These are phyloP conservation scores for Xeromyces bisporus DNA, from an alignment of 495 filamentous ascomycete genomes.

Conservation along the genomic window DNA sequence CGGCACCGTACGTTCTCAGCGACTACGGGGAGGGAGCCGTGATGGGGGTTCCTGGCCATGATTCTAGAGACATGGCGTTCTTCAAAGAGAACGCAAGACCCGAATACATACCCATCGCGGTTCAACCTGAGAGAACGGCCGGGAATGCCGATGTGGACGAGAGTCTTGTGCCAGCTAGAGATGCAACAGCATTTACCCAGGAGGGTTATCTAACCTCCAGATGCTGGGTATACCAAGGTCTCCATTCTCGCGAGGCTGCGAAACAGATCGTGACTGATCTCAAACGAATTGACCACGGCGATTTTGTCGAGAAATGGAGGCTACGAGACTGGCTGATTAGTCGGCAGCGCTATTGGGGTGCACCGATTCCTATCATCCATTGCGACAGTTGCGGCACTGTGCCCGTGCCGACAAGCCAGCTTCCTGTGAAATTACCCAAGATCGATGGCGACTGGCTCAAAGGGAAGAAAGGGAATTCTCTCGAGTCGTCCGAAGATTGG, in stretches of 20 bases:
- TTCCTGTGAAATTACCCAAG: slow-evolving; percentile 62
- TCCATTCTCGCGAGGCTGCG: slow-evolving; percentile 44
- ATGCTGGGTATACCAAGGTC: slow-evolving; percentile 32
- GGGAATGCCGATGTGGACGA: slow-evolving; percentile 21
- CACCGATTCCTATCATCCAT: slow-evolving; percentile 80
- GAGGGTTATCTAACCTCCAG: slow-evolving; percentile 28
- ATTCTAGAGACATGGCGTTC: slow-evolving; percentile 58
- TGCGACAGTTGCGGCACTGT: slow-evolving; percentile 61
- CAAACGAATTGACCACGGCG: slow-evolving; percentile 29
- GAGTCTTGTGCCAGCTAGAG: slow-evolving; percentile 17
- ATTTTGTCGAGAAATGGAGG: slow-evolving; percentile 50
- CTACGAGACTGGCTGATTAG: slow-evolving; percentile 79
- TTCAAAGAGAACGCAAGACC: slow-evolving; percentile 51
- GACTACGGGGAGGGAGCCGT: slow-evolving; percentile 81
- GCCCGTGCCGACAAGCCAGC: slow-evolving; percentile 55
- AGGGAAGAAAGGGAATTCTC: slow-evolving; percentile 57
- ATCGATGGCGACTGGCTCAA: slow-evolving; percentile 49
- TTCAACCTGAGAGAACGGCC: slow-evolving; percentile 15
- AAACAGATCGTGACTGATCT: slow-evolving; percentile 44
- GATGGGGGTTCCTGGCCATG: slow-evolving; percentile 84
- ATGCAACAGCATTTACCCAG: slow-evolving; percentile 24
- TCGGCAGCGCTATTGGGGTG: slow-evolving; percentile 78
- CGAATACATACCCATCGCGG: slow-evolving; percentile 32
- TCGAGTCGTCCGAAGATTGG: slow-evolving; percentile 57
- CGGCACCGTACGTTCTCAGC: slow-evolving; percentile 70